Evolutionary conservation across 2,329 filamentous ascomycete genomes (phyloP), one percentile per base, ranked within the genome.

Genomic region (Domatiomyces globalis): DNA sequence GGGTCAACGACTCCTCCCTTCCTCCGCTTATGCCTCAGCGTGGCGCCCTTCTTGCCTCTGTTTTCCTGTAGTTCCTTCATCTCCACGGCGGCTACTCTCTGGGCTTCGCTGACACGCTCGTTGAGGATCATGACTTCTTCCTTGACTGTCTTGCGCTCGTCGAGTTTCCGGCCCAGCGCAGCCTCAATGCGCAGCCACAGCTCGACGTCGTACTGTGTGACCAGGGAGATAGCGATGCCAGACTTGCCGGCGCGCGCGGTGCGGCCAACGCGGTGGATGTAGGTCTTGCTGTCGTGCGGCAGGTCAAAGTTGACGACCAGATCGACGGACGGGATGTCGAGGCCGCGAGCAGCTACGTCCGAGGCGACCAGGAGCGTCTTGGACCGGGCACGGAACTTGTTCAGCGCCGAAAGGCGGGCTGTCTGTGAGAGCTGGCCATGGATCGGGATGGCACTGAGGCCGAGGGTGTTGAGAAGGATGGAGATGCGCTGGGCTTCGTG

Each of bases 341-440:
- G 75, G 72, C 89, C 89, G 64, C 89, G 81, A 1, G 89, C 85
- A 2, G 88, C 88, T 17, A 95, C 87, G 65, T 95, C 89, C 0
- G 89, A 95, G 9, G 88, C 88, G 2, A 95, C 85, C 3, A 98
- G 78, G 42, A 98, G 90, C 58, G 94, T 81, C 43, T 88, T 77
- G n/a, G 77, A 79, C 6, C 83, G 81, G 2, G 84, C 75, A 50
- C 84, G 82, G 75, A 98, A 96, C 66, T 96, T 96, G 65, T 85
- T 86, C 7, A 98, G 73, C 0, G 92, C 86, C 5, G 87, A 89
- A 0, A 96, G 72, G 59, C 92, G 87, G 15, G 86, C 78, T 1
- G 85, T 86, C 66, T 98, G 92, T 1, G 82, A 88, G 48, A 98
- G 78, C 64, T 95, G 87, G 7, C 90, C 92, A 68, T 98, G 90